These are phyloP conservation scores for Microglena sp. DNA, from an alignment of 139 green algal species.

Conservation along the genomic window DNA sequence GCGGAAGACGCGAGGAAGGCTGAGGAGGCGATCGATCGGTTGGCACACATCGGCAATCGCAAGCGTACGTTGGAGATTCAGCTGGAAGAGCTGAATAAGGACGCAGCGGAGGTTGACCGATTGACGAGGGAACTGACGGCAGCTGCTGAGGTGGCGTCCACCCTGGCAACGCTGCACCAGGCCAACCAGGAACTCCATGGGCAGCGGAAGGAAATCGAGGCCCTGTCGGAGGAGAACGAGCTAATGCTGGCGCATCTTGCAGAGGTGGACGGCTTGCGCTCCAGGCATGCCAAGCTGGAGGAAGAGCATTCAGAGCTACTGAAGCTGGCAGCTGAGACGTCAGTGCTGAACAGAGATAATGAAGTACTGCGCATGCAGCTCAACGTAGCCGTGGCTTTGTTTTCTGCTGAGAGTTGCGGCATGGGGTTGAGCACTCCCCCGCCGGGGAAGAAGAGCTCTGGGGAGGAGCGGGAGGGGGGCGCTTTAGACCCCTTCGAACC, in stretches of 20 bases:
- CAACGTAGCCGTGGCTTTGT: slow-evolving; percentile 7
- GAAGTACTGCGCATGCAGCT: slow-evolving; percentile 6
- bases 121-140: background rate
- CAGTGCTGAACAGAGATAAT: slow-evolving; percentile 2
- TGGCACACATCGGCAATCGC: background rate
- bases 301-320: slow-evolving; percentile 2
- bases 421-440: background rate
- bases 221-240: background rate
- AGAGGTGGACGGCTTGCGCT: background rate
- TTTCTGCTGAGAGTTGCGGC: background rate
- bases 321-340: background rate
- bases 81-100: background rate
- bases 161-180: too few relatives aligned
- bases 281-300: slow-evolving; percentile 1
- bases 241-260: background rate
- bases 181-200: too few relatives aligned
- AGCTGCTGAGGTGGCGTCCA: background rate
- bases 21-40: background rate
- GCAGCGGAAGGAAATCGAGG: too few relatives aligned
- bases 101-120: background rate
- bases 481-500: too few relatives aligned
- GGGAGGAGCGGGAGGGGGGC: too few relatives aligned
- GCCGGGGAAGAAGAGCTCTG: background rate
- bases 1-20: too few relatives aligned
- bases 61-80: background rate